Evolutionary conservation across 2,329 filamentous ascomycete species (phyloP).

Genomic region (Gnomoniopsis sp.): DNA sequence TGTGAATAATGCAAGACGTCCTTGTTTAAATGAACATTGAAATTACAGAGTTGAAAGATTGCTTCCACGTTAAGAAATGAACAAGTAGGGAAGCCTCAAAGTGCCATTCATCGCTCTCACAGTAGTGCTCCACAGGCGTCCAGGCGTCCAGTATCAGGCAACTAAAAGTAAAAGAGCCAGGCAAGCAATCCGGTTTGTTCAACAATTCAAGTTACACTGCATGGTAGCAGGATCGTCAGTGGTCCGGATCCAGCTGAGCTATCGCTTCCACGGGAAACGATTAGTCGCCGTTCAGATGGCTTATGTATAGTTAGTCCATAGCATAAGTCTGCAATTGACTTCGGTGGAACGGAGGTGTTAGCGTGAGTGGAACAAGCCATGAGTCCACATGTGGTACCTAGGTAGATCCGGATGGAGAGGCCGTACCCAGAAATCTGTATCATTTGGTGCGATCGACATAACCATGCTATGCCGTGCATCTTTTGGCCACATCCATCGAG

Average conservation of each 20-base stretch:
- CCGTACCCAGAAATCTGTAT: neutral
- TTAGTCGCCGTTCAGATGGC: neutral
- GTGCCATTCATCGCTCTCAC: neutral
- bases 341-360: neutral
- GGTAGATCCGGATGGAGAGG: slow-evolving; percentile 1
- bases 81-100: neutral
- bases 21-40: neutral
- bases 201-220: neutral
- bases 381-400: slow-evolving; percentile 3
- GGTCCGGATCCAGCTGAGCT: neutral
- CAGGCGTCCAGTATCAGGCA: neutral
- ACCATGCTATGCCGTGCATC: neutral
- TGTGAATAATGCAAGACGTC: too few species aligned
- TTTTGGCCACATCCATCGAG: neutral
- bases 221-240: neutral
- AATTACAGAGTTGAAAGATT: neutral
- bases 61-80: too few species aligned
- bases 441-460: neutral
- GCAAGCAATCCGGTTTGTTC: neutral
- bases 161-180: neutral
- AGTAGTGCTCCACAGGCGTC: neutral
- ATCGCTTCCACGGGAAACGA: neutral
- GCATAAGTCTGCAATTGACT: neutral
- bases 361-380: neutral
- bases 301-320: too few species aligned